These are phyloP conservation scores for Zhuliangozyma blackwelliae DNA, from an alignment of 1,139 yeast species.

Conservation along the genomic window DNA sequence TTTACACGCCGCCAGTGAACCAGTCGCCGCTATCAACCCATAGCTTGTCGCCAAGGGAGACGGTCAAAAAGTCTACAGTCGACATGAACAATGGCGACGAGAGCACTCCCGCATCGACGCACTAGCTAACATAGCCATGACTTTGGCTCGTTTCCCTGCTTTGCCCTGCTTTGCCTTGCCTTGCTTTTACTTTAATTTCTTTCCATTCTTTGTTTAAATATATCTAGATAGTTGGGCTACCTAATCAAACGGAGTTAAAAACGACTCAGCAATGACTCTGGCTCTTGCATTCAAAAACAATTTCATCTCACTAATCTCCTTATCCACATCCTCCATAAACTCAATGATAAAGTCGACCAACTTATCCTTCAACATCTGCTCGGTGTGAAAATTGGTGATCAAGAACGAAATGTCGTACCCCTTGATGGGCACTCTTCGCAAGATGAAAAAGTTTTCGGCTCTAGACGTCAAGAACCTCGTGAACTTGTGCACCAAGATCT, in stretches of 20 bases:
- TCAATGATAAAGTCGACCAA: conserved; percentile 94
- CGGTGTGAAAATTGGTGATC: conserved; percentile 92
- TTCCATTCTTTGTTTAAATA: too few relatives aligned
- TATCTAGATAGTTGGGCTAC: too few relatives aligned
- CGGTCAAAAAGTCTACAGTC: neutral
- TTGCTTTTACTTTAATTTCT: too few relatives aligned
- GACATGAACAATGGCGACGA: neutral
- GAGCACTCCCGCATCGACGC: too few relatives aligned
- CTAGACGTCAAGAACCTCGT: conserved; percentile 90
- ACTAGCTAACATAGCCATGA: too few relatives aligned
- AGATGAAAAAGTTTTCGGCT: conserved; percentile 89
- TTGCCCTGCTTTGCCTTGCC: too few relatives aligned
- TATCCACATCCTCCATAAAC: conserved; percentile 98
- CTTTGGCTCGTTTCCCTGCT: too few relatives aligned
- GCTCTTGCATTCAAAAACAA: conserved; percentile 95
- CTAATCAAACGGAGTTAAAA: conserved; percentile 69
- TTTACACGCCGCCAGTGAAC: conserved; percentile 11
- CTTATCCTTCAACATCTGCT: conserved; percentile 91
- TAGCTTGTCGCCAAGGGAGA: conserved; percentile 25
- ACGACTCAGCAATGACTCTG: conserved; percentile 95
- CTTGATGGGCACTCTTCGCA: conserved; percentile 85
- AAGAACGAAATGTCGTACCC: conserved; percentile 93
- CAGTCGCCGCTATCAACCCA: conserved; percentile 18
- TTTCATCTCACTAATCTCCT: conserved; percentile 98
- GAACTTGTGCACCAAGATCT: conserved; percentile 87